Conservation (phyloP, 768 basidiomycete species). For the Gymnopilus junonius region DNA sequence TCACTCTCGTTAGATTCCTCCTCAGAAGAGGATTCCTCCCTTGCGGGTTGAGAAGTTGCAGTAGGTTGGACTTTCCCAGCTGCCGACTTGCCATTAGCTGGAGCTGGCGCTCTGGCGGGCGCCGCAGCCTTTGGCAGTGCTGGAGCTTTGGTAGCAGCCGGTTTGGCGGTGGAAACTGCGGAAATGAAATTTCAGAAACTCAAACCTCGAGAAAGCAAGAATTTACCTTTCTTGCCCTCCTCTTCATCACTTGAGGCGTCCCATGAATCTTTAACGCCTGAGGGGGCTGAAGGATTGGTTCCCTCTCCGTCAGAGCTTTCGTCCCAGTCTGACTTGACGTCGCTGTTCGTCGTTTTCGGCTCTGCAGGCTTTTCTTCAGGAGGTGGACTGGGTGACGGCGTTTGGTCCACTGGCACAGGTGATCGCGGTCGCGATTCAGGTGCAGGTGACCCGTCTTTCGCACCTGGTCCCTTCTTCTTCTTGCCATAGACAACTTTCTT, state of each 20-base stretch:
- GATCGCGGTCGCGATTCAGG: constrained; percentile 59
- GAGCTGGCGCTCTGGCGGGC: neutral
- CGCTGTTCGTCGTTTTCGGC: constrained; percentile 25
- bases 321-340: constrained; percentile 64
- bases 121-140: constrained; percentile 1
- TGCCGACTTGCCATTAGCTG: constrained; percentile 8
- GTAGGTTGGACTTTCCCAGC: constrained; percentile 25
- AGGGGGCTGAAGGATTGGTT: constrained; percentile 23
- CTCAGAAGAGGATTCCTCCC: constrained; percentile 39
- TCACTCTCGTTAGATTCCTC: constrained; percentile 52
- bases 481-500: constrained; percentile 86
- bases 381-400: constrained; percentile 26
- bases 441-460: constrained; percentile 58
- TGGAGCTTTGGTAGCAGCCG: constrained; percentile 1
- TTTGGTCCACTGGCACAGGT: constrained; percentile 42
- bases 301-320: constrained; percentile 63
- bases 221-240: constrained; percentile 19
- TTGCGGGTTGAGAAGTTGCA: constrained; percentile 27
- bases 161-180: constrained; percentile 17
- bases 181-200: constrained; percentile 16
- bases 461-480: constrained; percentile 70
- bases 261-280: constrained; percentile 49
- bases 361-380: constrained; percentile 34
- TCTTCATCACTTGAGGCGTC: constrained; percentile 56
- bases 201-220: neutral